Percentiles rank a stretch among this genome's conserved stretches.
phyloP scores from a whole-genome alignment of 2,329 filamentous ascomycete species.

The Endoconidiophora polonica region DNA sequence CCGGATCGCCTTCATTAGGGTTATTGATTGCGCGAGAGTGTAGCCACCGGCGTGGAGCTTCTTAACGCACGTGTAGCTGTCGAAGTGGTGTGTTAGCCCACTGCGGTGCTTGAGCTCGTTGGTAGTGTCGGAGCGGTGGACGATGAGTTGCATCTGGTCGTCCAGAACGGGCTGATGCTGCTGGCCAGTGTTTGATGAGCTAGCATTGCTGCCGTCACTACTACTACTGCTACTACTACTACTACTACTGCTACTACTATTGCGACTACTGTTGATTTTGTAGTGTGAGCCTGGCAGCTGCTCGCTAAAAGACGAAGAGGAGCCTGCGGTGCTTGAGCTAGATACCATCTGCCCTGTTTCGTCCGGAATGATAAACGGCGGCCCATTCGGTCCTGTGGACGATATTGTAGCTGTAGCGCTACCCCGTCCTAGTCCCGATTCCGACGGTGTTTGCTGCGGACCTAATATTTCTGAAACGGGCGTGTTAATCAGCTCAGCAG shows the following conservation, averaged over 20 bases:
- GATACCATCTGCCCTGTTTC: not conserved
- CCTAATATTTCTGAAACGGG: conserved; percentile 2
- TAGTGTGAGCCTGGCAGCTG: too few species aligned
- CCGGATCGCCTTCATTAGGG: conserved; percentile 83
- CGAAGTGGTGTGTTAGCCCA: conserved; percentile 74
- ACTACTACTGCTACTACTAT: too few species aligned
- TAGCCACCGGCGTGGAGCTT: conserved; percentile 59
- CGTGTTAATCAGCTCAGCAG: not conserved
- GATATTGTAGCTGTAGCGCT: not conserved
- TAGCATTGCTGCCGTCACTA: not conserved
- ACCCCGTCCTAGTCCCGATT: not conserved
- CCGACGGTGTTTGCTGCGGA: not conserved
- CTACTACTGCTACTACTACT: too few species aligned
- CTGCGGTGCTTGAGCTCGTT: not conserved
- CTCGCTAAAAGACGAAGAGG: too few species aligned
- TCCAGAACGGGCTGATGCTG: not conserved
- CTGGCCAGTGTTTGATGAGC: not conserved
- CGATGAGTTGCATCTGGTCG: conserved; percentile 1
- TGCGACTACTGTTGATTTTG: too few species aligned
- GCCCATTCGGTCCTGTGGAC: not conserved
- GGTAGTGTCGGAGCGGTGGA: not conserved
- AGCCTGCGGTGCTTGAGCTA: too few species aligned
- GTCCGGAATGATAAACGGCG: not conserved
- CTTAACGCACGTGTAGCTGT: conserved; percentile 78
- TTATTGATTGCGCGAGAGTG: conserved; percentile 56